Base-by-base conservation (phyloP, 495 filamentous ascomycete genomes). In the Elaphomyces granulatus region DNA sequence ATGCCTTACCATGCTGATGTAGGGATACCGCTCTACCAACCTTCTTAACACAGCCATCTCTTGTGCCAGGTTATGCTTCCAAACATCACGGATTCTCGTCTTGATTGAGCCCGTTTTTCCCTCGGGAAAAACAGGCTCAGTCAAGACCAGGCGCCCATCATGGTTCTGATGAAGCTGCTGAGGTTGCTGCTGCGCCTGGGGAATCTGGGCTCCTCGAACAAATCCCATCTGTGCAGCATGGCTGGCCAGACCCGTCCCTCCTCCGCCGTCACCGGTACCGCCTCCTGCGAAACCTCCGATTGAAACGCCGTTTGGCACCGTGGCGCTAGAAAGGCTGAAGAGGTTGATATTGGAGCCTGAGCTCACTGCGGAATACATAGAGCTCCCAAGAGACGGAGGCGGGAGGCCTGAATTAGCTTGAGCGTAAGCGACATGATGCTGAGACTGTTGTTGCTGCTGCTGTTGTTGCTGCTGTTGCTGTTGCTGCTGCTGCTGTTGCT, bases 31-130 rank as follows among this genome's bases (percentile, higher is more conserved):
- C 37, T 94, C 83, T 36, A 94, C 73, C 52, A 96, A 60, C 32
- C 76, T 68, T 51, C 92, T 69, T 46, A 98, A 58, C 18, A 77
- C 57, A 3, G 71, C 74, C 77, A 98, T 83, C 63, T 98, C 90
- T 48, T 87, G 78, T n/a, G 78, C 72, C 41, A 96, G 62, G 53
- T 96, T 95, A 43, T 81, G 71, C 48, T 75, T 80, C 88, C 88
- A 98, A 14, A 98, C 90, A 52, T 98, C 90, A 37, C 87, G 71
- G 72, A 96, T 95, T 56, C 86, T 66, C 19, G 72, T 68, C 54
- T 83, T 81, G 18, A 67, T 68, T 28, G 68, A 57, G 31, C 59
- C 68, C 3, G 42, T 55, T 43, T 61, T 66, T 1, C 53, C 41
- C 23, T 66, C 68, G n/a, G n/a, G n/a, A n/a, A n/a, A n/a, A n/a